phyloP scores from a whole-genome alignment of 2,329 filamentous ascomycete genomes.

The Penicillium vulpinum region DNA sequence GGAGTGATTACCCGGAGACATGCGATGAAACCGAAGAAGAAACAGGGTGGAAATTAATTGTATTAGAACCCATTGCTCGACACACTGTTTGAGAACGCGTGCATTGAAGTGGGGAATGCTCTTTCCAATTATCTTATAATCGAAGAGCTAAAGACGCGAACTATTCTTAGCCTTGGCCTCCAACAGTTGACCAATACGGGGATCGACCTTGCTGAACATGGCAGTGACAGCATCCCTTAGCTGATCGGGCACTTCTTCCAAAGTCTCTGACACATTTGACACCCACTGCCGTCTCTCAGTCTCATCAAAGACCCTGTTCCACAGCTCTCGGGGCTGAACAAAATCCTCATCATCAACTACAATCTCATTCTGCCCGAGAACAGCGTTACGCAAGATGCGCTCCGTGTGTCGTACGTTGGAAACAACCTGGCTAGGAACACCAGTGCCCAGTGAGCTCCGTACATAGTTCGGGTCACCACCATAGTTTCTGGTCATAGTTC shows the following conservation, averaged over 20 bases:
- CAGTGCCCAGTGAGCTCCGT: constrained; percentile 27
- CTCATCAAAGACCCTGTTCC: constrained; percentile 31
- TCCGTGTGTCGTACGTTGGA: constrained; percentile 25
- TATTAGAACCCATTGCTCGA: no score
- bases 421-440: constrained; percentile 14
- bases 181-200: constrained; percentile 17
- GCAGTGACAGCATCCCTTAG: constrained; percentile 17
- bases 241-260: constrained; percentile 24
- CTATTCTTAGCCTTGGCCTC: background rate
- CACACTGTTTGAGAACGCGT: no score
- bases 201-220: constrained; percentile 16
- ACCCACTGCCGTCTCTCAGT: constrained; percentile 23
- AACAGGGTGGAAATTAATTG: no score
- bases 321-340: constrained; percentile 32
- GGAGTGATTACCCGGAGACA: no score
- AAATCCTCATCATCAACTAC: constrained; percentile 33
- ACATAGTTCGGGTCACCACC: constrained; percentile 61
- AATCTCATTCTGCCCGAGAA: constrained; percentile 27
- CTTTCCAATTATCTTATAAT: no score
- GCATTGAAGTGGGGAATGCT: no score
- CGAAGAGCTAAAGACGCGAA: background rate
- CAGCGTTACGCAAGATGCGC: constrained; percentile 19
- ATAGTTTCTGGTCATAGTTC: constrained; percentile 53
- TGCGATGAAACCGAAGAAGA: background rate
- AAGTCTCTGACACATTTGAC: constrained; percentile 23